These are phyloP conservation scores for Delitschia confertaspora DNA, from an alignment of 495 filamentous ascomycete genomes.

Conservation along the genomic window DNA sequence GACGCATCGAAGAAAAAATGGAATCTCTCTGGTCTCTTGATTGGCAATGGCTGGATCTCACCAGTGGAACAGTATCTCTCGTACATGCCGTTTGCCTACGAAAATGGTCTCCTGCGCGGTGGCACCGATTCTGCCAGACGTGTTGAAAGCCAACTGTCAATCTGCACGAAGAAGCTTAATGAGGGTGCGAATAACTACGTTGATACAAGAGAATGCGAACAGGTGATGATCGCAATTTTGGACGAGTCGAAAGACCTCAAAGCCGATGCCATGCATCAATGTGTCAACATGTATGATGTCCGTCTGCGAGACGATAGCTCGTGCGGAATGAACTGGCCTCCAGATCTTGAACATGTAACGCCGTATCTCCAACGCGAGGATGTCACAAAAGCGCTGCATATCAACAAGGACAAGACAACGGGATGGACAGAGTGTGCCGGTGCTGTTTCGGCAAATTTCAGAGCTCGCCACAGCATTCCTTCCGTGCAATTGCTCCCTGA, in stretches of 20 bases:
- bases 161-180: constrained; percentile 51
- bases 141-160: constrained; percentile 61
- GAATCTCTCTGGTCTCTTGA: constrained; percentile 81
- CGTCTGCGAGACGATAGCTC: constrained; percentile 63
- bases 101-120: constrained; percentile 58
- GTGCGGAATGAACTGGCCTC: constrained; percentile 95
- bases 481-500: constrained; percentile 66
- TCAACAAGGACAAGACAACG: constrained; percentile 67
- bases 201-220: constrained; percentile 62
- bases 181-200: constrained; percentile 51
- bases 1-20: constrained; percentile 45
- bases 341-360: constrained; percentile 64
- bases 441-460: constrained; percentile 62
- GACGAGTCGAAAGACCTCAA: constrained; percentile 42
- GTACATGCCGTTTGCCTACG: constrained; percentile 70
- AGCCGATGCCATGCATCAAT: constrained; percentile 44
- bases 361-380: constrained; percentile 80
- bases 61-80: constrained; percentile 83
- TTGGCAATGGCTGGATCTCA: constrained; percentile 96
- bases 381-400: constrained; percentile 68
- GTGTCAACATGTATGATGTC: constrained; percentile 92
- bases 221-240: constrained; percentile 61
- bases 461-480: constrained; percentile 56
- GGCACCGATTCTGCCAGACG: constrained; percentile 54
- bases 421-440: constrained; percentile 91